Evolutionary conservation across 2,329 filamentous ascomycete genomes (phyloP), one percentile per base, ranked within the genome.

Genomic region (Fusarium oxysporum): DNA sequence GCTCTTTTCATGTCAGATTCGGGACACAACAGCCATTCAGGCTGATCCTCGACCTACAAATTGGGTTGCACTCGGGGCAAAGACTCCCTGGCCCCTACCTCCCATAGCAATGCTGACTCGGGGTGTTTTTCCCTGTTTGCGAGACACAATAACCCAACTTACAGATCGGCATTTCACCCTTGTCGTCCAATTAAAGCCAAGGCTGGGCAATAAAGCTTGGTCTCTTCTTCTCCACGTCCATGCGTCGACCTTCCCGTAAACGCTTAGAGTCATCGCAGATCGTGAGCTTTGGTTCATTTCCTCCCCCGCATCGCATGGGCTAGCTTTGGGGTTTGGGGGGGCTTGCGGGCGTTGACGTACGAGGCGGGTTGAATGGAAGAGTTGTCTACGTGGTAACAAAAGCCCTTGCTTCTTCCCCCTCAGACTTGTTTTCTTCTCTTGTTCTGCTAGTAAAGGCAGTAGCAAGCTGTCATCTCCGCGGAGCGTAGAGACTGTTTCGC

Each of bases 211-310:
- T 41, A 65, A 62, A 45, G 55, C 68, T 63, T 73, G n/a, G 51
- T 58, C 53, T 44, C 21, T 8, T 19, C 13, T 41, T 72, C 70
- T 55, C 70, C 60, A 70, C 53, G 56, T 45, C 53, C 28, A 59
- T 43, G 41, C 35, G 51, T 48, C 10, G 45, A 72, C 71, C 71
- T 73, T 74, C 71, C 71, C 57, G 44, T 57, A 71, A 68, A 61
- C 47, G 71, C 67, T 57, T 74, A 74, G 71, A 45, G 21, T 35
- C 30, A 61, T 65, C 59, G 71, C 63, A 59, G 68, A 73, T 73
- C 71, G 44, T 62, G 48, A 30, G 14, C 13, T 40, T 40, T 54
- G 19, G 50, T 30, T 40, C 50, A 40, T 28, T 54, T 30, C 48
- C 25, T 65, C 59, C 70, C 70, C 71, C 71, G 59, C 71, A 65